Evolutionary conservation across 2,329 filamentous ascomycete genomes (phyloP), one percentile per base, ranked within the genome.

Genomic region (Ceratocystis destructans): DNA sequence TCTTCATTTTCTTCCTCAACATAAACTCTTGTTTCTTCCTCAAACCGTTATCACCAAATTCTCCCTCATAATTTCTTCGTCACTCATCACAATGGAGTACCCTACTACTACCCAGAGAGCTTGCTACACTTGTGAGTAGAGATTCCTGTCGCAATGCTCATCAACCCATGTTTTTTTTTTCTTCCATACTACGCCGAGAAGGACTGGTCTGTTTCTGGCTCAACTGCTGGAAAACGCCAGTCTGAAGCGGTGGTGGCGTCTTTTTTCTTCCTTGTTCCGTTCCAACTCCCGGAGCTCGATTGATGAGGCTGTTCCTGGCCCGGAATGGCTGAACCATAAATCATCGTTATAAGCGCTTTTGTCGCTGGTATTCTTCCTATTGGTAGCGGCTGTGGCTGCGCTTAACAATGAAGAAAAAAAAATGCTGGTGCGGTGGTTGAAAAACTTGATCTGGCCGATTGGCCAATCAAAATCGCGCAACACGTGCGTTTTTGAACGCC

Each of bases 41-140:
- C 62, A 67, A 25, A 53, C 48, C 10, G 5, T 64, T 33, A 48
- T 53, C 41, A 48, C 15, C 61, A 63, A 37, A n/a, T 44, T 62
- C 25, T 25, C 8, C 5, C 22, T 41, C 12, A n/a, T 45, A 7
- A 50, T 41, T 22, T 25, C n/a, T 6, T 57, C n/a, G 20, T 50
- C 25, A 67, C 46, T 31, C 61, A 37, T 68, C 70, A 74, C 71
- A 72, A 81, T 81, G 79, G 79, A 81, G 67, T 78, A 71, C 70
- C 71, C 73, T 66, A 70, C 70, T 66, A 67, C 70, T 66, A 67
- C 64, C 67, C 77, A 75, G 69, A 79, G 79, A 72, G 76, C 78
- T 70, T 82, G 80, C 76, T 82, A 81, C 74, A 79, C 77, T 71
- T 80, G 78, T 80, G 72, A 79, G 78, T 77, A 64, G 61, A 64